phyloP scores from a whole-genome alignment of 2,329 filamentous ascomycete genomes.

The Calonectria leucothoes region DNA sequence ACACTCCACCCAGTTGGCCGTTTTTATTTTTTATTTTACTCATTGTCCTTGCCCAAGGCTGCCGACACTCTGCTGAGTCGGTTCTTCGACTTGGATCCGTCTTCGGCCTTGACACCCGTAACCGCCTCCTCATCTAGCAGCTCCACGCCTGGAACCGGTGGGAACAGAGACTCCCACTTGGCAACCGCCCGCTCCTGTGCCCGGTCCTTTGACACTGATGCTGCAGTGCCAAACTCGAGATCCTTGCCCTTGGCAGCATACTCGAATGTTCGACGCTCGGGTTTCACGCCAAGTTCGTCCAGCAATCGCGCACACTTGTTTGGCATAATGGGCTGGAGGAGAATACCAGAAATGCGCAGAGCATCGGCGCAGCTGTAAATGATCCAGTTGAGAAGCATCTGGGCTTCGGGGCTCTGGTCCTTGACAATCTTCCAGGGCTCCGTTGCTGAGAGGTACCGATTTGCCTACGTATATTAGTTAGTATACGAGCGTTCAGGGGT shows the following conservation, averaged over 20 bases:
- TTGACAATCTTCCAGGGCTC: conserved; percentile 75
- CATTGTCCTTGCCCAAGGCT: neutral
- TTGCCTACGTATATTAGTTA: conserved; percentile 48
- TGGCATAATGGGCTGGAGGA: conserved; percentile 93
- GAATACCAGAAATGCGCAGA: conserved; percentile 81
- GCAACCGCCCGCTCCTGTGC: neutral
- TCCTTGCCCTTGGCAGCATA: conserved; percentile 75
- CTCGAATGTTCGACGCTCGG: conserved; percentile 70
- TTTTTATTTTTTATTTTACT: neutral
- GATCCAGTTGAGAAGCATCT: conserved; percentile 62
- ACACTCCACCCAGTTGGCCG: neutral
- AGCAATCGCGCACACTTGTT: conserved; percentile 78
- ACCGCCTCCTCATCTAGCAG: conserved; percentile 38
- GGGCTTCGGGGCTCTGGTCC: conserved; percentile 46
- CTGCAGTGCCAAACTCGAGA: conserved; percentile 71
- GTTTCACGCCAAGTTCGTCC: conserved; percentile 79
- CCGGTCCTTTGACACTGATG: neutral
- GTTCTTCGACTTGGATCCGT: conserved; percentile 35
- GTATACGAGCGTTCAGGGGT: neutral
- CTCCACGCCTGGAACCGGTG: conserved; percentile 51
- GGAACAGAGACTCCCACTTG: conserved; percentile 61
- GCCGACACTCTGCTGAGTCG: conserved; percentile 42
- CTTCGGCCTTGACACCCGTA: conserved; percentile 24
- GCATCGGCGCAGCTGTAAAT: conserved; percentile 82
- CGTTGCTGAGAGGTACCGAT: conserved; percentile 65